Conservation (phyloP, 1,284 basidiomycete species). For the Ceratobasidium sp. region DNA sequence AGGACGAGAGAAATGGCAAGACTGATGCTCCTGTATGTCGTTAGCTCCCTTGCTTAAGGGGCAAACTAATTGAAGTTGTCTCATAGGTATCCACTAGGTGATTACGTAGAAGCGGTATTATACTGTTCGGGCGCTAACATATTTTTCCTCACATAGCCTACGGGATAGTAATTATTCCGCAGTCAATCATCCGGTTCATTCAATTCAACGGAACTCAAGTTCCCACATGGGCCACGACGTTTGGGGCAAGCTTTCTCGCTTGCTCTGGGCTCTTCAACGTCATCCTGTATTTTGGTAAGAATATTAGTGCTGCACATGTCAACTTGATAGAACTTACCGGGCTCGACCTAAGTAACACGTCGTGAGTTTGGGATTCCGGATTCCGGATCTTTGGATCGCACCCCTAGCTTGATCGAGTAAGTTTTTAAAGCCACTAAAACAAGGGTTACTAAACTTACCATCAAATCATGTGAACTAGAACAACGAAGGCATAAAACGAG, state of each 20-base stretch:
- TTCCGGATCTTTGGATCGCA: no score
- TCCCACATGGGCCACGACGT: not conserved
- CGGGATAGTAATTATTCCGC: not conserved
- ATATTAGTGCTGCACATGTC: not conserved
- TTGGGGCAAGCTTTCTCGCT: not conserved
- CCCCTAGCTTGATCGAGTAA: no score
- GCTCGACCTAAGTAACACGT: no score
- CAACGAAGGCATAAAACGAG: no score
- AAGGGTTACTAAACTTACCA: no score
- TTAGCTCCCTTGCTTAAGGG: not conserved
- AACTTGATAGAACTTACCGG: no score
- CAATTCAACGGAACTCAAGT: not conserved
- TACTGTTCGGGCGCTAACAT: no score
- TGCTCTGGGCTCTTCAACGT: not conserved
- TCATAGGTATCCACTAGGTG: slow-evolving; percentile 1
- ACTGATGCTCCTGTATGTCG: not conserved
- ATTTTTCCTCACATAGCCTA: not conserved
- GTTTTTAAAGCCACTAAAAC: no score
- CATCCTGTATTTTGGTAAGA: not conserved
- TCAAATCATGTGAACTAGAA: no score
- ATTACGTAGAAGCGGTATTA: no score
- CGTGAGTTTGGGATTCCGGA: no score
- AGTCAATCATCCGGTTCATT: not conserved
- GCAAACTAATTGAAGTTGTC: no score
- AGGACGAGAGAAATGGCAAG: not conserved